A percentile compares a stretch with the other conserved stretches of the same genome.
Conservation (phyloP, 257 asterid genomes). For the Rauvolfia tetraphylla region DNA sequence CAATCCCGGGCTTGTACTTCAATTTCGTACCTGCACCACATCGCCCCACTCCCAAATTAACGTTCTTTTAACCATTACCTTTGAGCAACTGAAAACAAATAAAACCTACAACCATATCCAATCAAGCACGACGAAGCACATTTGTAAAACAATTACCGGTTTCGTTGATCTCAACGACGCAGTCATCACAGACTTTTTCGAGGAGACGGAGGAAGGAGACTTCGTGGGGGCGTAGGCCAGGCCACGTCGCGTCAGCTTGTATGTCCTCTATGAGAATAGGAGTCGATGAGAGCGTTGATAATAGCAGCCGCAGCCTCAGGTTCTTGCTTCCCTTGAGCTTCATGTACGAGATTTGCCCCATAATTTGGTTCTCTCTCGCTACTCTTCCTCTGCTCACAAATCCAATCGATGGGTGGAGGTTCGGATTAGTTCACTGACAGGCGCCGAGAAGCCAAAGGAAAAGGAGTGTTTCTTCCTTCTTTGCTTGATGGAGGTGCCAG, state of each 20-base stretch:
- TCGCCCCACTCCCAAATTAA: neutral
- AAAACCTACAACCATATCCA: neutral
- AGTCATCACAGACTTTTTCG: conserved; percentile 65
- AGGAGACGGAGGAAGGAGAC: conserved; percentile 75
- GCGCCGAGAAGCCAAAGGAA: neutral
- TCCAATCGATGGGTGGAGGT: neutral
- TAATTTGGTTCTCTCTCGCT: conserved; percentile 9
- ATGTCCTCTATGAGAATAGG: conserved; percentile 77
- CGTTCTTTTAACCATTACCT: neutral
- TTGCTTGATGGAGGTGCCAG: neutral
- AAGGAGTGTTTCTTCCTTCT: neutral
- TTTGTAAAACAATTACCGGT: conserved; percentile 41
- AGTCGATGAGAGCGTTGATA: conserved; percentile 69
- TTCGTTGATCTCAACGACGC: conserved; percentile 70
- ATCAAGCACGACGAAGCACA: neutral
- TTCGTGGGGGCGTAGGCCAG: conserved; percentile 81
- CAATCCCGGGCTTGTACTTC: conserved; percentile 82
- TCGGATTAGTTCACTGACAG: neutral
- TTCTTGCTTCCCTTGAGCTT: conserved; percentile 69
- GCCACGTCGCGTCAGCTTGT: conserved; percentile 61
- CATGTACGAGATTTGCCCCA: conserved; percentile 55
- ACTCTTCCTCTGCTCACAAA: neutral
- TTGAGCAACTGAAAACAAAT: neutral
- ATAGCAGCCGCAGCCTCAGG: conserved; percentile 68
- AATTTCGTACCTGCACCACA: conserved; percentile 59